Evolutionary conservation across 495 filamentous ascomycete species (phyloP), one percentile per base, ranked within the genome.

Genomic region (Penicillium lagena): DNA sequence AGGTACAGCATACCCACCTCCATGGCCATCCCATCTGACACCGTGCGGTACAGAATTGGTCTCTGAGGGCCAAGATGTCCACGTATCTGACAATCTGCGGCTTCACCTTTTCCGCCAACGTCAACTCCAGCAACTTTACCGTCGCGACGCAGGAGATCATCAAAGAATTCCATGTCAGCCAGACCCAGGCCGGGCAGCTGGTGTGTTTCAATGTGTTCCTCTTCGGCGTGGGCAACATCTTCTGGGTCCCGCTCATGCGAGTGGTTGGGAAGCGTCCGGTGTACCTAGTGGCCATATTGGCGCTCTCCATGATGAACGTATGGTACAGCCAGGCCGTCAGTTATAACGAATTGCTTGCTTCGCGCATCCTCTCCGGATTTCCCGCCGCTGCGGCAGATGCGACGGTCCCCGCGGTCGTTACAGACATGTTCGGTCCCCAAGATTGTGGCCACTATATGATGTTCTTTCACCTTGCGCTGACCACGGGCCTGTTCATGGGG

Each of bases 391-490:
- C 63, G 1, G 58, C 60, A 0, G 63, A 67, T 45, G 60, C 63
- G n/a, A 60, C 54, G 0, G 59, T 62, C 6, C 62, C 59, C 0
- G 54, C 60, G 0, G 57, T 66, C 7, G 60, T 63, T 4, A 49
- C 46, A 4, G 66, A 62, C 36, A 56, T 64, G 55, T 50, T 67
- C 29, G 38, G 50, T 12, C 50, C 45, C n/a, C 47, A 63, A 14
- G 58, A 66, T n/a, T 56, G 62, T 6, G 62, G 62, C 9, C 62
- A 64, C 35, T 62, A 55, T 35, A 48, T 64, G 44, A 66, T 66
- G 62, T 52, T 66, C 29, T 66, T 66, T 43, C 59, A 66, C 28
- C 36, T 66, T 7, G 59, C 59, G 2, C 42, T 66, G 42, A 61
- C 57, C 1, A 42, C 46, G 4, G 62, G 62, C 3, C 40, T 63